Evolutionary conservation across 768 basidiomycete species (phyloP).

Genomic region (Mycena venus): DNA sequence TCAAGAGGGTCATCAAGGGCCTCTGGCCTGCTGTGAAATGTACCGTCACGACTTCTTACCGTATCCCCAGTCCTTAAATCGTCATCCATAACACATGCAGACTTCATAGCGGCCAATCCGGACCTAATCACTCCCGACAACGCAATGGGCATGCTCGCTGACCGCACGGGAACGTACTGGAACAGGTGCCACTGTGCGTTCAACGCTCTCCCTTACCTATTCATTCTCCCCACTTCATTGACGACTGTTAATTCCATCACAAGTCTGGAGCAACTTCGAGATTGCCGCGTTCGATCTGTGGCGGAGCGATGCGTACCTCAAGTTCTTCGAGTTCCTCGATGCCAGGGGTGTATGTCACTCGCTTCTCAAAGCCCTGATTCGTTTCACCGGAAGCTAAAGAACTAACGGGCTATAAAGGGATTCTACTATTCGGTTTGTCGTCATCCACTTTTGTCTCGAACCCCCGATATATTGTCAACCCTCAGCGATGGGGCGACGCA

Average conservation of each 20-base stretch:
- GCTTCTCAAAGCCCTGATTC: constrained; percentile 39
- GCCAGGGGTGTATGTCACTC: constrained; percentile 70
- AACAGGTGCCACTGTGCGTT: constrained; percentile 23
- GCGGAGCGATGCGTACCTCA: constrained; percentile 70
- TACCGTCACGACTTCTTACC: background rate
- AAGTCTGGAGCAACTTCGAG: constrained; percentile 79
- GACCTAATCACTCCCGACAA: background rate
- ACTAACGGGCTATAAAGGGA: background rate
- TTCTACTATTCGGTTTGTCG: constrained; percentile 6
- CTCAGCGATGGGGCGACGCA: constrained; percentile 75
- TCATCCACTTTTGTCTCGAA: background rate
- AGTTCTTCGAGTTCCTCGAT: constrained; percentile 76
- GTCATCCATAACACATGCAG: background rate
- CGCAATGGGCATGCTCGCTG: constrained; percentile 4
- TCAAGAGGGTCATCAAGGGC: background rate
- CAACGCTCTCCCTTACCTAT: background rate
- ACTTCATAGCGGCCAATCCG: constrained; percentile 1
- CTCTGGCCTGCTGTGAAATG: constrained; percentile 11
- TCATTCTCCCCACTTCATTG: background rate
- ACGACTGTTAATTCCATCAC: too few species aligned
- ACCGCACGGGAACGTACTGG: background rate
- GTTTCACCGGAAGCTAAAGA: background rate
- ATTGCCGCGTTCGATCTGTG: constrained; percentile 78
- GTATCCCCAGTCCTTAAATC: background rate
- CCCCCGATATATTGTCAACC: background rate